Base-by-base conservation (phyloP, 2,329 filamentous ascomycete species). In the Malbranchea cinnamomea region DNA sequence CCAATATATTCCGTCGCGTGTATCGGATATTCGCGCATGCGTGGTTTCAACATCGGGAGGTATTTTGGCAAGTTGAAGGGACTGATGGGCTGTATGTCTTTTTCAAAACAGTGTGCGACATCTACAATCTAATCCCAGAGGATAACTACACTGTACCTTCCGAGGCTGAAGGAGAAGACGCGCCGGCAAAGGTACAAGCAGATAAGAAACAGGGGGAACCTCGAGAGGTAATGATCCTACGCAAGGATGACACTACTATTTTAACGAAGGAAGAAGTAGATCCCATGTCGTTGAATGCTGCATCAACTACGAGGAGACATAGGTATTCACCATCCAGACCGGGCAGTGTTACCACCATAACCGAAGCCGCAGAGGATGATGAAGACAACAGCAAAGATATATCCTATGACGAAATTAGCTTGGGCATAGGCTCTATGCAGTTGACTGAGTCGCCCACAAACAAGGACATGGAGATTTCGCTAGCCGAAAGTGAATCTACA, bases 21-120 rank as follows among this genome's bases (percentile, higher is more conserved):
- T 92, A 98, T 54, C 73, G 89, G 36, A 95, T 98, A 56, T 98
- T 95, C 50, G 89, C 89, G 26, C 89, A 98, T 52, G 89, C 89
- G 5, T 98, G 89, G 89, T 98, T 94, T 54, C 84, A 94, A 57
- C 89, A 98, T 54, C 73, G 85, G 26, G 78, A 79, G 32, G 82
- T 94, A 31, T 98, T 95, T 54, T 95, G 87, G 84, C 74, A 80
- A 23, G 78, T 95, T 1, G 89, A 98, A 57, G 71, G 72, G 6
- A 74, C 84, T 50, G 83, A 82, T n/a, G 89, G 89, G 1, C 61
- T 98, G 7, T 98, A 98, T 52, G 72, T 92, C 34, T 78, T 98
- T 47, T 98, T 95, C 67, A 95, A 94, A 65, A 89, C 79, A 0
- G 85, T 95, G 13, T 95, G 87, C 54, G 89, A 98, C 52, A 68